Evolutionary conservation across 805 yeast genomes (phyloP).

Genomic region (Yarrowia bubula): DNA sequence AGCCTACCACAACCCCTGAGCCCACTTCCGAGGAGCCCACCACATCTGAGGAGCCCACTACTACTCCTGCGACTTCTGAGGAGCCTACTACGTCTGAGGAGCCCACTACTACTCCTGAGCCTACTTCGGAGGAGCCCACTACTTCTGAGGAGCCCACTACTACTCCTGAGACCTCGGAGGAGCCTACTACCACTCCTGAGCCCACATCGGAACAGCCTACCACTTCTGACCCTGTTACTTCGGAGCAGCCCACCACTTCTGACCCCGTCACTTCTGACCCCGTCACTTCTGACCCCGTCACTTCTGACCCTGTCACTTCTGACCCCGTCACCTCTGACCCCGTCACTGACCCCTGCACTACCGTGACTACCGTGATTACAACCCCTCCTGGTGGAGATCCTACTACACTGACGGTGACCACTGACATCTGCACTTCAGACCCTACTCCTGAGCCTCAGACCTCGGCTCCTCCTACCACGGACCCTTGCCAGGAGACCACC

Average conservation of each 20-base stretch:
- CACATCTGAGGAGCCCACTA: neutral
- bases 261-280: neutral
- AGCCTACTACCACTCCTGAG: neutral
- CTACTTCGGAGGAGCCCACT: neutral
- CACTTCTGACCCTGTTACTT: neutral
- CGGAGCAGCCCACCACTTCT: neutral
- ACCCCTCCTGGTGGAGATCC: neutral
- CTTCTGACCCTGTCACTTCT: neutral
- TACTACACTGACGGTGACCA: neutral
- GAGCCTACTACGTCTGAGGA: neutral
- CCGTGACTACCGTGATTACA: neutral
- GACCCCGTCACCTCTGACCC: neutral
- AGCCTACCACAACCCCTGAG: neutral
- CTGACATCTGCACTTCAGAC: neutral
- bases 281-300: no score
- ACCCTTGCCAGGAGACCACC: conserved; percentile 7
- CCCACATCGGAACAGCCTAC: neutral
- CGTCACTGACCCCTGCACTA: neutral
- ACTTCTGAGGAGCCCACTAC: neutral
- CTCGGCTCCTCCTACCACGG: neutral
- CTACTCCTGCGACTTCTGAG: neutral
- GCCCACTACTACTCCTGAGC: neutral
- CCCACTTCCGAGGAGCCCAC: neutral
- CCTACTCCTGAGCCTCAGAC: neutral
- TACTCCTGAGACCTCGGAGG: neutral